These are phyloP conservation scores for Tetradesmus obliquus DNA, from an alignment of 139 green algal genomes.

Conservation along the genomic window DNA sequence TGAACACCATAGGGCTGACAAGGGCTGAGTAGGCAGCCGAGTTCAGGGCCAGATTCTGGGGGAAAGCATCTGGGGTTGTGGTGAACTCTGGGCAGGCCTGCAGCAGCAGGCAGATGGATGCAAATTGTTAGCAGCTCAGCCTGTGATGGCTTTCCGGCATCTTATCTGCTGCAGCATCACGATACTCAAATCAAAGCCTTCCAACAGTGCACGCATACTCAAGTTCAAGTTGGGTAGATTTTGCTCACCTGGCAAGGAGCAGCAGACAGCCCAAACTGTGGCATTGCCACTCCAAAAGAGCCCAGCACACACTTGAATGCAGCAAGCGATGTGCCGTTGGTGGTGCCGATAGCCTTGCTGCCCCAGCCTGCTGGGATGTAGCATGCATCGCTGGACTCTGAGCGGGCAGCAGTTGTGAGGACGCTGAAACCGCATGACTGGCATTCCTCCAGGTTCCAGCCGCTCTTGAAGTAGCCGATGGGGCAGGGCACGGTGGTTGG, in stretches of 20 bases:
- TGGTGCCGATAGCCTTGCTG: not conserved
- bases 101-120: not conserved
- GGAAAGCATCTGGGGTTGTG: not conserved
- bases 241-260: conserved; percentile 4
- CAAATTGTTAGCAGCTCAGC: not conserved
- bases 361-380: conserved; percentile 8
- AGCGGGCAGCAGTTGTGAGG: not conserved
- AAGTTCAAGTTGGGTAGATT: not conserved
- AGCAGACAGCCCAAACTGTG: not conserved
- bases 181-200: too few relatives aligned
- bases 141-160: too few relatives aligned
- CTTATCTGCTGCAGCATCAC: too few relatives aligned
- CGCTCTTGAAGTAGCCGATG: not conserved
- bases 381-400: not conserved
- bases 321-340: not conserved
- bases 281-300: not conserved
- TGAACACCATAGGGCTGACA: not conserved
- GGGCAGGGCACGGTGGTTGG: not conserved
- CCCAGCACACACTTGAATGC: conserved; percentile 2
- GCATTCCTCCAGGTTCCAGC: not conserved
- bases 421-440: not conserved
- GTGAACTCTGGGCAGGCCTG: not conserved
- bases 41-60: not conserved
- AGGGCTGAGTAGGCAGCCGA: not conserved
- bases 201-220: too few relatives aligned